A percentile compares a stretch with the other conserved stretches of the same genome.
Evolutionary conservation across 2,329 filamentous ascomycete genomes (phyloP).

Genomic region (Colletotrichum zoysiae): DNA sequence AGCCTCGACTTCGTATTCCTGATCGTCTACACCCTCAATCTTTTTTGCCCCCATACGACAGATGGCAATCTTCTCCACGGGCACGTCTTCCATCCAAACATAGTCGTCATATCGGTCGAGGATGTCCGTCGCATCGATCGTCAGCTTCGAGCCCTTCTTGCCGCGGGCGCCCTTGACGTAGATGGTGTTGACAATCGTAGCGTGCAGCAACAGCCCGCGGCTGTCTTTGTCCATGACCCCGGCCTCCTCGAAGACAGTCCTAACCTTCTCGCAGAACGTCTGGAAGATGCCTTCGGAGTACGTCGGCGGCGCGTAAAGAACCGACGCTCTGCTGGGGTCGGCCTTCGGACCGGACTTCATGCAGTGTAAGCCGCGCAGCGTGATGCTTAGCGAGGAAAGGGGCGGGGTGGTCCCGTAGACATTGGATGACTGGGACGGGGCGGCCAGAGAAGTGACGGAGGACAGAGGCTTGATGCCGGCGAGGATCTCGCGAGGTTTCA

Average conservation of each 20-base stretch:
- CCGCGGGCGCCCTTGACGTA: constrained; percentile 68
- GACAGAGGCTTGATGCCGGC: constrained; percentile 43
- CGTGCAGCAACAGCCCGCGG: constrained; percentile 80
- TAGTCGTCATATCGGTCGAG: constrained; percentile 72
- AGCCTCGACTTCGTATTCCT: constrained; percentile 66
- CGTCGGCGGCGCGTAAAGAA: constrained; percentile 74
- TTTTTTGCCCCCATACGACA: constrained; percentile 90
- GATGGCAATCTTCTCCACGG: constrained; percentile 79
- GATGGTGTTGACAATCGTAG: constrained; percentile 87
- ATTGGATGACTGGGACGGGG: constrained; percentile 16
- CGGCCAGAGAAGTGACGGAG: constrained; percentile 39
- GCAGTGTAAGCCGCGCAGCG: constrained; percentile 67
- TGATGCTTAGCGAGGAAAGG: constrained; percentile 54
- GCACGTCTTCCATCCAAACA: constrained; percentile 77
- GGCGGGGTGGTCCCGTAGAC: constrained; percentile 5
- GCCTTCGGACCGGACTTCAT: constrained; percentile 66
- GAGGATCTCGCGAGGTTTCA: constrained; percentile 58
- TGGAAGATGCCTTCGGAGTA: constrained; percentile 66
- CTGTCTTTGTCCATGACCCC: constrained; percentile 70
- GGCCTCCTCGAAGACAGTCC: constrained; percentile 64
- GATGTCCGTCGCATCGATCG: constrained; percentile 67
- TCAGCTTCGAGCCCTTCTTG: constrained; percentile 54
- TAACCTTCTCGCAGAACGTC: constrained; percentile 69
- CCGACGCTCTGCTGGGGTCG: constrained; percentile 61
- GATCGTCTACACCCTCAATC: constrained; percentile 64